Evolutionary conservation across 2,329 filamentous ascomycete genomes (phyloP), one percentile per base, ranked within the genome.

Genomic region (Fusarium buharicum): DNA sequence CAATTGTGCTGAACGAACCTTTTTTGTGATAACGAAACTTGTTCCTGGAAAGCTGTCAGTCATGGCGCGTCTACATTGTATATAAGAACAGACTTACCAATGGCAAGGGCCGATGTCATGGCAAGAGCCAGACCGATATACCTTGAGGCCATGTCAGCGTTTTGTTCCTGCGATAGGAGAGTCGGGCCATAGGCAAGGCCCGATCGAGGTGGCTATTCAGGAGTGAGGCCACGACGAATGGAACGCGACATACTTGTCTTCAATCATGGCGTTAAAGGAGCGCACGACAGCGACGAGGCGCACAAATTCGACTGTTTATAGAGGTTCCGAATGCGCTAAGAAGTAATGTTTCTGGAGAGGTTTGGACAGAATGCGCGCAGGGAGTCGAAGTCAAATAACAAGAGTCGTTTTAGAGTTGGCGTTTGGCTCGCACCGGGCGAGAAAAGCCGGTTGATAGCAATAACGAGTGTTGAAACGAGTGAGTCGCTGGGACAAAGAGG

Each of bases 11-110:
- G 13, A 20, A 68, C 72, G 76, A 80, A 95, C 91, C 86, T 97
- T 98, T 81, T 99, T 99, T 43, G 96, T 99, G 72, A 99, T 97
- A 69, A 99, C 94, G 77, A 99, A 99, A 84, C 93, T 97, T 47
- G 92, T 93, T 73, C 93, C 92, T 95, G 70, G 39, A 56, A 36
- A 39, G 50, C 43, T 55, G 65, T 74, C 47, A 74, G 67, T 37
- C 47, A 47, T 31, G 28, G 52, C 18, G 44, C 39, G 24, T 38
- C 37, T 20, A 43, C 8, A 13, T 37, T 13, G 46, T 51, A 24
- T 16, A 22, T 33, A 55, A 47, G 57, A 16, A 33, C 38, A 38
- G 24, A 76, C 83, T 70, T 84, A 90, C 90, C 90, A 78, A 93
- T 93, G 65, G 89, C 89, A 73, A 92, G 79, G 69, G 89, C 91